Evolutionary conservation across 2,329 filamentous ascomycete genomes (phyloP).

Genomic region (Curvularia hawaiiensis): DNA sequence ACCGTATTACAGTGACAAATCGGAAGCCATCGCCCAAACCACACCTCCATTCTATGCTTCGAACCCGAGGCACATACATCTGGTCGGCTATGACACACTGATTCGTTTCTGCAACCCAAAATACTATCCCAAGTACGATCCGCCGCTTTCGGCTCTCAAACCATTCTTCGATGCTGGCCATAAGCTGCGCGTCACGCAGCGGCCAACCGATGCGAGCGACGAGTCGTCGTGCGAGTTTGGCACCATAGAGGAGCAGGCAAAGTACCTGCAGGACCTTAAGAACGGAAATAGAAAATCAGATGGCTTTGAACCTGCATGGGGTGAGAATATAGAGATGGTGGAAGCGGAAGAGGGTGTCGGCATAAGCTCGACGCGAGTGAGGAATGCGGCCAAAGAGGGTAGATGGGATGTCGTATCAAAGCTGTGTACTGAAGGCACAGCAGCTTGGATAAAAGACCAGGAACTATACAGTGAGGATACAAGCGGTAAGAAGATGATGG

Average conservation of each 20-base stretch:
- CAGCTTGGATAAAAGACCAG: slow-evolving; percentile 62
- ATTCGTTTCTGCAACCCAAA: slow-evolving; percentile 73
- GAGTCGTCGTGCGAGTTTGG: slow-evolving; percentile 62
- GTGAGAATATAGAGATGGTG: slow-evolving; percentile 63
- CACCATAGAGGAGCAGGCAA: slow-evolving; percentile 57
- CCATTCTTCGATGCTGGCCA: slow-evolving; percentile 67
- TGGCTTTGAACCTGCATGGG: slow-evolving; percentile 66
- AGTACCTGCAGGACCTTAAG: slow-evolving; percentile 59
- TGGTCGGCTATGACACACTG: slow-evolving; percentile 78
- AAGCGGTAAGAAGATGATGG: slow-evolving; percentile 45
- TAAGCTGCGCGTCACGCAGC: slow-evolving; percentile 66
- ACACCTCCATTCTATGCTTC: slow-evolving; percentile 43
- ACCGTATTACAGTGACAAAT: slow-evolving; percentile 78
- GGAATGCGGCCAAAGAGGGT: slow-evolving; percentile 58
- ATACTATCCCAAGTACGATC: slow-evolving; percentile 63
- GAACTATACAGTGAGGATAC: slow-evolving; percentile 59
- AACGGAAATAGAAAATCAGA: slow-evolving; percentile 55
- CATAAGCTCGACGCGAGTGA: slow-evolving; percentile 66
- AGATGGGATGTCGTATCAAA: slow-evolving; percentile 56
- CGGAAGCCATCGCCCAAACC: slow-evolving; percentile 59
- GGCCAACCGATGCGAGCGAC: slow-evolving; percentile 53
- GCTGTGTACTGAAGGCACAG: slow-evolving; percentile 64
- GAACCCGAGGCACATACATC: slow-evolving; percentile 63
- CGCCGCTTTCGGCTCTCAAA: slow-evolving; percentile 60
- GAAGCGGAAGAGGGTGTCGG: slow-evolving; percentile 55